These are phyloP conservation scores for Akebia trifoliata DNA, from an alignment of 164 flowering plant species.

Conservation along the genomic window DNA sequence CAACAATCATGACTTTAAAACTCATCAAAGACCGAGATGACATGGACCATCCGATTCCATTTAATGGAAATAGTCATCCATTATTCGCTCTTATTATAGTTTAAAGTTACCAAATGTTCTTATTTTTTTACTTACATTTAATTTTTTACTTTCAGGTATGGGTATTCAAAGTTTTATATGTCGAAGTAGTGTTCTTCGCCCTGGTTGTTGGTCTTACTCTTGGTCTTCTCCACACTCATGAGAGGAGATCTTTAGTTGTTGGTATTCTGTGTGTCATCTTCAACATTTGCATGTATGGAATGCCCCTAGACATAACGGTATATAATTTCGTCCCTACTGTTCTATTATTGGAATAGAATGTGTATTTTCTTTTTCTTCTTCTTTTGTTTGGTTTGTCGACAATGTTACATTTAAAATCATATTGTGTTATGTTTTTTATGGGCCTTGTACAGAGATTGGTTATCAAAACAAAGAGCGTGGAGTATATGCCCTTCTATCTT, in stretches of 20 bases:
- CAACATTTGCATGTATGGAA: constrained; percentile 53
- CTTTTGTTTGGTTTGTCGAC: too few species aligned
- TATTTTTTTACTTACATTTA: neutral
- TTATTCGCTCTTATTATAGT: neutral
- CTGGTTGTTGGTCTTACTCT: constrained; percentile 24
- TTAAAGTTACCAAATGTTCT: too few species aligned
- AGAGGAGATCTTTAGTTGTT: constrained; percentile 33
- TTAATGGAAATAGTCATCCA: too few species aligned
- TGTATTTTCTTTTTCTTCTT: neutral
- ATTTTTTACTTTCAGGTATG: constrained; percentile 23
- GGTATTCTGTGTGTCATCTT: constrained; percentile 50
- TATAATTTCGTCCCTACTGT: neutral
- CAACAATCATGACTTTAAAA: too few species aligned
- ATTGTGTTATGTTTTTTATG: too few species aligned
- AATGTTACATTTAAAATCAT: too few species aligned
- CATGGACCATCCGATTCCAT: too few species aligned
- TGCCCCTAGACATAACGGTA: constrained; percentile 42
- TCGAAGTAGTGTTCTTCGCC: constrained; percentile 26
- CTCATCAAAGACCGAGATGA: too few species aligned
- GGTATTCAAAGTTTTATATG: constrained; percentile 4
- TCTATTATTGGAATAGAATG: neutral
- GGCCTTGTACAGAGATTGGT: constrained; percentile 43
- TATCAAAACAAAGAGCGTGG: constrained; percentile 61
- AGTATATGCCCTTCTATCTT: constrained; percentile 60
- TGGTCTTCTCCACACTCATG: constrained; percentile 17